Evolutionary conservation across 371 early-diverging fungal species (phyloP).

Genomic region (Choanephora cucurbitarum): DNA sequence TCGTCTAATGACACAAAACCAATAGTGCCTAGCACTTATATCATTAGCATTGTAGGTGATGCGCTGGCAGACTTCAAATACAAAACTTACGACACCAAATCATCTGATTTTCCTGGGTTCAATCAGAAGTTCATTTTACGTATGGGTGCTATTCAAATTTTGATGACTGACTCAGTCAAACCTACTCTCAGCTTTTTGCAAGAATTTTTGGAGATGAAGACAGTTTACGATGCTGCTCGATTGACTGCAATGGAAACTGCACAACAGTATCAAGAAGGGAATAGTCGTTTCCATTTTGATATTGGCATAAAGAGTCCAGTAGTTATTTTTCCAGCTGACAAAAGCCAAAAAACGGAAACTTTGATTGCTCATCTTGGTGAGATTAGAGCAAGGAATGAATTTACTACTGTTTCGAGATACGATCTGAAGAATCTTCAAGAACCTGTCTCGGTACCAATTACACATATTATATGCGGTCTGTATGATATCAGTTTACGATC

Average conservation of each 20-base stretch:
- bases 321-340: constrained; percentile 80
- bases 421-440: constrained; percentile 11
- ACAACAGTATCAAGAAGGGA: constrained; percentile 59
- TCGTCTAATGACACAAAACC: constrained; percentile 2
- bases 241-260: constrained; percentile 82
- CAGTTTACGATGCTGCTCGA: constrained; percentile 85
- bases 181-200: constrained; percentile 61
- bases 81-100: constrained; percentile 59
- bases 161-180: constrained; percentile 58
- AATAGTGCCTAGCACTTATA: constrained; percentile 33
- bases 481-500: constrained; percentile 71
- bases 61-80: constrained; percentile 75
- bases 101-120: constrained; percentile 64
- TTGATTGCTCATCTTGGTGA: constrained; percentile 88
- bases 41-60: constrained; percentile 74
- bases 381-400: constrained; percentile 79
- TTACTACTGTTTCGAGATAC: constrained; percentile 42
- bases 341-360: constrained; percentile 38
- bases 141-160: constrained; percentile 68
- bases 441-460: constrained; percentile 44
- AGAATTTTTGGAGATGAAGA: constrained; percentile 87
- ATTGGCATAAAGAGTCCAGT: constrained; percentile 87
- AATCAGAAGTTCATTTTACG: constrained; percentile 63
- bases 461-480: constrained; percentile 68
- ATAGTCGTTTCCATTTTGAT: constrained; percentile 74